phyloP scores from a whole-genome alignment of 2,329 filamentous ascomycete genomes.

The Epichloe coenophiala region DNA sequence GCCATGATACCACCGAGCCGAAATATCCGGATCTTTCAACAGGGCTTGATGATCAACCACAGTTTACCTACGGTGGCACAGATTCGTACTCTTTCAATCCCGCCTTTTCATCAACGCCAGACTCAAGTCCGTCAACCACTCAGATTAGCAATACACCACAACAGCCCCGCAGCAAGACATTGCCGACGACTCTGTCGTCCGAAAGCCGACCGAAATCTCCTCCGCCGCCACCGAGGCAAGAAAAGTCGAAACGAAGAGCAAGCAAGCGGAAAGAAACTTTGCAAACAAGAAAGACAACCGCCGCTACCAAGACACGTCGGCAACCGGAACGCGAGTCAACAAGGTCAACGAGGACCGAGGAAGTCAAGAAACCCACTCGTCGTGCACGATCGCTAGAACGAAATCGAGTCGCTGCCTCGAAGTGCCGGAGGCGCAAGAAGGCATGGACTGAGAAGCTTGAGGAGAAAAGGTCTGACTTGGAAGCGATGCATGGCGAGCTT shows the following conservation, averaged over 20 bases:
- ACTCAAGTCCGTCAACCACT: not conserved
- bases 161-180: not conserved
- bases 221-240: not conserved
- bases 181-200: not conserved
- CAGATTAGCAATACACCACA: not conserved
- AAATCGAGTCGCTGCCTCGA: constrained; percentile 60
- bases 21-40: not conserved
- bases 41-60: not conserved
- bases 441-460: constrained; percentile 37
- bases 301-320: not conserved
- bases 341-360: not conserved
- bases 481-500: constrained; percentile 28
- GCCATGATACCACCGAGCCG: not conserved
- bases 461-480: constrained; percentile 29
- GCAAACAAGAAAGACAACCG: not conserved
- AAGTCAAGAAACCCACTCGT: constrained; percentile 12
- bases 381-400: constrained; percentile 50
- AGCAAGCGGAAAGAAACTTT: not conserved
- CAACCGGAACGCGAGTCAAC: not conserved
- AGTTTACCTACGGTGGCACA: not conserved
- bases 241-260: not conserved
- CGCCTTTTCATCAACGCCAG: not conserved
- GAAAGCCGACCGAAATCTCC: not conserved
- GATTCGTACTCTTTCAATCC: not conserved
- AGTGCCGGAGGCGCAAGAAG: constrained; percentile 58